Conservation (phyloP, 352 stramenopile genomes). For the Pythium monospermum region DNA sequence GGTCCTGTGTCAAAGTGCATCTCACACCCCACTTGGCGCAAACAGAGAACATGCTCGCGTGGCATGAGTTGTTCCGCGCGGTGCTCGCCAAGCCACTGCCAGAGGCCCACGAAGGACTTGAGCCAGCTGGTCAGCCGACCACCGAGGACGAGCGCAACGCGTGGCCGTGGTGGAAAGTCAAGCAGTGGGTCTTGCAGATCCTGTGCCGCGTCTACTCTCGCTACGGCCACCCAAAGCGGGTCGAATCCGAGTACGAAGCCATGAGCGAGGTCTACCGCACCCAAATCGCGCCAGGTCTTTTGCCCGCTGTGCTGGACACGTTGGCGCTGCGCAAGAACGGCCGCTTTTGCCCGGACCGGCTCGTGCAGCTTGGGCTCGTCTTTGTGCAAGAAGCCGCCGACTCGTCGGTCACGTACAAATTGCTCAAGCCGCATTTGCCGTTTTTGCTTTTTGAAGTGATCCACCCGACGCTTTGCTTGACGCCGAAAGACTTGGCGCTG, state of each 20-base stretch:
- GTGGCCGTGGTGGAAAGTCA: constrained; percentile 98
- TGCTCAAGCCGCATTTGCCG: constrained; percentile 96
- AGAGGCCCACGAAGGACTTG: constrained; percentile 73
- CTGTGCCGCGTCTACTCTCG: constrained; percentile 95
- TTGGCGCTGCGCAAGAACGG: constrained; percentile 91
- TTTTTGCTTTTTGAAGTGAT: constrained; percentile 97
- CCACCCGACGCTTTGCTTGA: constrained; percentile 94
- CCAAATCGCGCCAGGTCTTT: constrained; percentile 86
- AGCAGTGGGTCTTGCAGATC: constrained; percentile 98
- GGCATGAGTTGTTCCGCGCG: constrained; percentile 89
- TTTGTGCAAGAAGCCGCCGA: constrained; percentile 94
- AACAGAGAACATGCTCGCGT: constrained; percentile 86
- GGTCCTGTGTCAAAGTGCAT: constrained; percentile 95
- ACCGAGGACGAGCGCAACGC: constrained; percentile 89
- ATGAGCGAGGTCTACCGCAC: constrained; percentile 94
- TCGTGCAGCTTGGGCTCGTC: constrained; percentile 92
- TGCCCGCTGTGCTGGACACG: constrained; percentile 85
- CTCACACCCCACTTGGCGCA: constrained; percentile 82
- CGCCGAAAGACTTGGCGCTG: constrained; percentile 90
- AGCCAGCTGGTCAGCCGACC: constrained; percentile 86
- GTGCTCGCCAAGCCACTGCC: constrained; percentile 90
- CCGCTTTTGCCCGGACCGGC: constrained; percentile 95
- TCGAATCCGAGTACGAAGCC: constrained; percentile 80
- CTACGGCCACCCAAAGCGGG: constrained; percentile 96
- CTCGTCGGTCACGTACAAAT: constrained; percentile 94